Evolutionary conservation across 805 yeast genomes (phyloP).

Genomic region (Saturnispora gosingensis): DNA sequence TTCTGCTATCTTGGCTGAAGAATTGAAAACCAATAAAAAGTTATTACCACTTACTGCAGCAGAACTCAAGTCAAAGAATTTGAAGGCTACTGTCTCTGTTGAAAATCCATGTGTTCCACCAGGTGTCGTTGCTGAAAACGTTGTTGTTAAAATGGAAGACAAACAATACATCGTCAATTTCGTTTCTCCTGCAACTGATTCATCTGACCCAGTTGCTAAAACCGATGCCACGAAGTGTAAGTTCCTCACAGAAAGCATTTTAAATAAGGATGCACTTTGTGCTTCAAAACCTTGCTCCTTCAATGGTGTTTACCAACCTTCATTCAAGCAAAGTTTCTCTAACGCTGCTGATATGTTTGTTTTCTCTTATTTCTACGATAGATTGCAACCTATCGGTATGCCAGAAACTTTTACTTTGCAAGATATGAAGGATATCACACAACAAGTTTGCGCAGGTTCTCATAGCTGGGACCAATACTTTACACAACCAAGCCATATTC

Average conservation of each 20-base stretch:
- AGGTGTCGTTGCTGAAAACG: conserved; percentile 48
- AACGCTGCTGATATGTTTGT: conserved; percentile 70
- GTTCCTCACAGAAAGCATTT: conserved; percentile 65
- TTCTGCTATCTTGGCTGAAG: conserved; percentile 40
- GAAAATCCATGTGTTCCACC: conserved; percentile 88
- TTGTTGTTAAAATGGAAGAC: conserved; percentile 46
- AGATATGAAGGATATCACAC: conserved; percentile 76
- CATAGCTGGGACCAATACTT: conserved; percentile 61
- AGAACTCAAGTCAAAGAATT: conserved; percentile 32
- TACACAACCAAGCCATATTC: conserved; percentile 56
- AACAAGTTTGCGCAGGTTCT: conserved; percentile 79
- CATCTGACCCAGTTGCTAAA: conserved; percentile 22
- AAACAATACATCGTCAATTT: conserved; percentile 27
- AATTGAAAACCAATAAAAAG: conserved; percentile 20
- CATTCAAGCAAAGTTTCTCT: conserved; percentile 68
- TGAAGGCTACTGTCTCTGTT: conserved; percentile 37
- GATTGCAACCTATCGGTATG: conserved; percentile 91
- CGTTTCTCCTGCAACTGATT: conserved; percentile 22
- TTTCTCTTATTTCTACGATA: conserved; percentile 92
- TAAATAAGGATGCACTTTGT: conserved; percentile 80
- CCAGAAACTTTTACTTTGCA: conserved; percentile 79
- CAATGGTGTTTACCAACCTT: conserved; percentile 96
- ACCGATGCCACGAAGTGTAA: conserved; percentile 82
- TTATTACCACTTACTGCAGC: conserved; percentile 23
- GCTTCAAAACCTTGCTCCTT: conserved; percentile 78